Evolutionary conservation across 768 basidiomycete genomes (phyloP).

Genomic region (Boletus vermiculosoides): DNA sequence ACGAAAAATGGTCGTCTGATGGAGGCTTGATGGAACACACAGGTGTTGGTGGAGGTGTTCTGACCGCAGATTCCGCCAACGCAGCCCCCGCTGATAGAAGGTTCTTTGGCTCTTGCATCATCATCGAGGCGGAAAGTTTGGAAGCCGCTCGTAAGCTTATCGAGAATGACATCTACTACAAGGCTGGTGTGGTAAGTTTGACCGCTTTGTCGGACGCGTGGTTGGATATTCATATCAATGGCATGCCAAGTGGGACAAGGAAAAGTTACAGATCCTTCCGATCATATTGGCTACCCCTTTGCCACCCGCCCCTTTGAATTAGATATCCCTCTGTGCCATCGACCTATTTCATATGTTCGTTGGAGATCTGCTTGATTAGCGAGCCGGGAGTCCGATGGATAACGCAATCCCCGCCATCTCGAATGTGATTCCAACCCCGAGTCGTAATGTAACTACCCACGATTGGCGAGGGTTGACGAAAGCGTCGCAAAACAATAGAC

Average conservation of each 20-base stretch:
- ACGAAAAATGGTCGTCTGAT: conserved; percentile 8
- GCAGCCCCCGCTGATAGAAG: conserved; percentile 50
- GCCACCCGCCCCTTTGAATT: conserved; percentile 8
- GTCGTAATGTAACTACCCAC: conserved; percentile 2
- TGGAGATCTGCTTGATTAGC: background rate
- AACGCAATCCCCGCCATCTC: background rate
- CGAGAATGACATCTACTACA: conserved; percentile 26
- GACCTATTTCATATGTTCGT: background rate
- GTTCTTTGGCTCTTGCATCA: conserved; percentile 56
- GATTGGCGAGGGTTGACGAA: background rate
- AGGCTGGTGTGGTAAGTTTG: conserved; percentile 21
- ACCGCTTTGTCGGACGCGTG: background rate
- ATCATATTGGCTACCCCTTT: conserved; percentile 33
- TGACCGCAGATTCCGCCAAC: conserved; percentile 54
- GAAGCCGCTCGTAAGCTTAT: conserved; percentile 38
- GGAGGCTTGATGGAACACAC: background rate
- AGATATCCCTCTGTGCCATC: background rate
- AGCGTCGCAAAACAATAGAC: background rate
- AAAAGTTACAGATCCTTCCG: conserved; percentile 52
- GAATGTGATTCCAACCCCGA: background rate
- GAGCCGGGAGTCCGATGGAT: background rate
- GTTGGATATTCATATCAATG: background rate
- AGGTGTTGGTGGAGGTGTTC: conserved; percentile 58
- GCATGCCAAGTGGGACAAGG: conserved; percentile 54
- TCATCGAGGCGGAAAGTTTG: conserved; percentile 52